Percentiles rank a stretch among this genome's conserved stretches.
Conservation (phyloP, 176 grass and related monocot species). For the Cenchrus americanus region DNA sequence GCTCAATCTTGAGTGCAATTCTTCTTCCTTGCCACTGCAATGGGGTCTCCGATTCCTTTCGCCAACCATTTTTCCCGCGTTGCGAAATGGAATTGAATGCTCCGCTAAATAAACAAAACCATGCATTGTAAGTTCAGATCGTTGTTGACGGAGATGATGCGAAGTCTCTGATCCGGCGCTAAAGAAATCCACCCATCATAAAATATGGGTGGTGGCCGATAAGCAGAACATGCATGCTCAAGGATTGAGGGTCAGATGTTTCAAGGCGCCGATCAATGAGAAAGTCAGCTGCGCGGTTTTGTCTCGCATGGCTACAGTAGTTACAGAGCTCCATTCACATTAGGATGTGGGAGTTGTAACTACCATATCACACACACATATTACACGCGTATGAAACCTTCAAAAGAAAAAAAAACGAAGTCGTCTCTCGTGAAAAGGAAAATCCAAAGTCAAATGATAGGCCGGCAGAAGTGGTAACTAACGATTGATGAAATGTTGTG, state of each 20-base stretch:
- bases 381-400: not conserved
- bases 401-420: not conserved
- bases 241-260: not conserved
- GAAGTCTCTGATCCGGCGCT: not conserved
- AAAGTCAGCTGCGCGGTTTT: not conserved
- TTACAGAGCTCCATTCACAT: conserved; percentile 14
- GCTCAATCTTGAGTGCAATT: not conserved
- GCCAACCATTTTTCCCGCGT: not conserved
- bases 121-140: not conserved
- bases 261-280: not conserved
- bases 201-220: not conserved
- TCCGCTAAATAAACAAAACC: not conserved
- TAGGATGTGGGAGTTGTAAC: conserved; percentile 26
- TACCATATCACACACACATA: not conserved
- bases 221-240: not conserved
- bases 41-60: not conserved
- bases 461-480: no score
- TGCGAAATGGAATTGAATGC: not conserved
- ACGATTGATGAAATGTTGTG: no score
- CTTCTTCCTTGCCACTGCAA: not conserved
- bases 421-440: not conserved
- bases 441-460: not conserved
- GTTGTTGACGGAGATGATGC: not conserved
- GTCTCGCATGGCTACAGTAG: not conserved
- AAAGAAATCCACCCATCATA: not conserved